Base-by-base conservation (phyloP, 2,329 filamentous ascomycete genomes). In the Beauveria australis region DNA sequence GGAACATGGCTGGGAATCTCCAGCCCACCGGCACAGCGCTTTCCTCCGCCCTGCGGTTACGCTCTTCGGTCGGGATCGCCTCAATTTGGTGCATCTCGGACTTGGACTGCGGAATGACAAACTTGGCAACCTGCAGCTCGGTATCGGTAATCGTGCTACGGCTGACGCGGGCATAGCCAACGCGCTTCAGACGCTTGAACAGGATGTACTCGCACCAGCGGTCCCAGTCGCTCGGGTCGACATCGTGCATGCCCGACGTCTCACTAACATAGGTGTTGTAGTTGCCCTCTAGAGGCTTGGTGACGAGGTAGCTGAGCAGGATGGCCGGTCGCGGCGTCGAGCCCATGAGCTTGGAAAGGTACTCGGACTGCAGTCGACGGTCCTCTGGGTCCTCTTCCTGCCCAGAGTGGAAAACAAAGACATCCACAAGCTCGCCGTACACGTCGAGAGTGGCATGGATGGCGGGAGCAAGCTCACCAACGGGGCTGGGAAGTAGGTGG, bases 131-230 rank as follows among this genome's bases (percentile, higher is more conserved):
- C 80, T 99, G 94, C 60, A 99, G 80, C 76, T 99, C 94, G 2
- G 94, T 99, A 72, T 99, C 94, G 14, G 94, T 99, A 67, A 99
- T 97, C 1, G 91, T 95, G 67, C 87, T 87, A 67, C 94, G 82
- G 68, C 89, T 93, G 57, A 99, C 88, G 59, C 94, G 81, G 4
- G 94, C 94, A 72, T 99, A 99, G 1, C 91, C 93, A 0, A 89
- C 88, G 63, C 93, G 83, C 74, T 87, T 88, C 64, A 99, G 76
- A 14, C 87, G 87, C 79, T 97, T 97, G 81, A 91, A 99, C 28
- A 99, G 78, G 66, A 99, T 97, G 74, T 99, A 99, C 78, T 99
- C 93, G 78, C 94, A 99, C 94, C 94, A 99, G 60, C 94, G 81
- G 73, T 99, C 94, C 92, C 92, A 96, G 72, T 99, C 94, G 3